Conservation (phyloP, 2,329 filamentous ascomycete genomes). For the Aureobasidium sp. region DNA sequence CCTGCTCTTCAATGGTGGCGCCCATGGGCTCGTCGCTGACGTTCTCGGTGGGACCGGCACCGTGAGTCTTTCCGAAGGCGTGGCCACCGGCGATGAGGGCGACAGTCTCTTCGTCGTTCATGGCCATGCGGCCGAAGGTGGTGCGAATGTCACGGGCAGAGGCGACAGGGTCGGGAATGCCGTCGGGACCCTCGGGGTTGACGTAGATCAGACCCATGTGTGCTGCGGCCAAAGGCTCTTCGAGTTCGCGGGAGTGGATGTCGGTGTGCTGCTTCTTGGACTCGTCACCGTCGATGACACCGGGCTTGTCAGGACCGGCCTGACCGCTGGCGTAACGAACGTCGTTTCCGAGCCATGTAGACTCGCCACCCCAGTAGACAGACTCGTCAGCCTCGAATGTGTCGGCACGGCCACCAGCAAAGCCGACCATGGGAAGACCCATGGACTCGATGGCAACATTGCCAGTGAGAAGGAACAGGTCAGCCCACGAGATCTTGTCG, state of each 20-base stretch:
- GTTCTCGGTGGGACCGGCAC: constrained; percentile 57
- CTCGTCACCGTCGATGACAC: constrained; percentile 38
- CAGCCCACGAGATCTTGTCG: constrained; percentile 75
- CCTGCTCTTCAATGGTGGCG: constrained; percentile 58
- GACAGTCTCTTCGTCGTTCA: constrained; percentile 77
- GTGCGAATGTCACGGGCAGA: constrained; percentile 65
- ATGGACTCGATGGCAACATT: constrained; percentile 73
- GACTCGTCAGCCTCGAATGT: constrained; percentile 71
- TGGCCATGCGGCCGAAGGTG: constrained; percentile 73
- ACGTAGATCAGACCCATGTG: constrained; percentile 78
- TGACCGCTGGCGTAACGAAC: constrained; percentile 56
- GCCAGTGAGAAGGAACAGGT: constrained; percentile 63
- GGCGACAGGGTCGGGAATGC: constrained; percentile 60
- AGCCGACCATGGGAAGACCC: constrained; percentile 68
- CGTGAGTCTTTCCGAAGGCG: constrained; percentile 75
- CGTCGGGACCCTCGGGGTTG: constrained; percentile 72
- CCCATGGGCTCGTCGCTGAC: constrained; percentile 62
- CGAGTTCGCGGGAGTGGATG: constrained; percentile 55
- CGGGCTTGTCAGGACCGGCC: constrained; percentile 38
- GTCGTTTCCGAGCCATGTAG: constrained; percentile 67
- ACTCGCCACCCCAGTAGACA: constrained; percentile 70
- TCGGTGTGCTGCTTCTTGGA: constrained; percentile 38
- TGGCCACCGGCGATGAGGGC: constrained; percentile 73
- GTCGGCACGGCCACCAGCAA: constrained; percentile 64
- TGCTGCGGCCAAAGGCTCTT: constrained; percentile 59